A percentile compares a stretch with the other conserved stretches of the same genome.
Evolutionary conservation across 768 basidiomycete genomes (phyloP).

Genomic region (Leccinum disarticulatum): DNA sequence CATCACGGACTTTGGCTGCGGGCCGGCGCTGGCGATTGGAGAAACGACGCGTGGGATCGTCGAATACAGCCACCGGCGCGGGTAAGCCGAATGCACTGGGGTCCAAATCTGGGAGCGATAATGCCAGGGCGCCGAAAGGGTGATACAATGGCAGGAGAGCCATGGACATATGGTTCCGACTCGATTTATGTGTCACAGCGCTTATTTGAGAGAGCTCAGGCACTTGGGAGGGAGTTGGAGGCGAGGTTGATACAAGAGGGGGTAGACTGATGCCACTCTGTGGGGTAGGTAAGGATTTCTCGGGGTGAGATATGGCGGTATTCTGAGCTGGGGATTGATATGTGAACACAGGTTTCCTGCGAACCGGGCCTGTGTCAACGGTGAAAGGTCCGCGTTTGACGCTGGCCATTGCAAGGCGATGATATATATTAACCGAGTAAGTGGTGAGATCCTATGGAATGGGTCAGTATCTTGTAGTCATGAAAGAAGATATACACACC

Average conservation of each 20-base stretch:
- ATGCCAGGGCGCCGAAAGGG: constrained; percentile 60
- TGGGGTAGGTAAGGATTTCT: constrained; percentile 18
- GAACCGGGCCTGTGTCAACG: constrained; percentile 29
- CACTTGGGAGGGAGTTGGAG: constrained; percentile 13
- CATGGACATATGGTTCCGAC: constrained; percentile 30
- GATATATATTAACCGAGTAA: constrained; percentile 7
- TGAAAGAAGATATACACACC: constrained; percentile 10
- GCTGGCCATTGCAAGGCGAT: constrained; percentile 22
- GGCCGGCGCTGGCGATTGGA: constrained; percentile 48
- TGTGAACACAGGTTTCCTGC: constrained; percentile 57
- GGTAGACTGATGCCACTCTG: constrained; percentile 17
- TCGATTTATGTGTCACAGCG: constrained; percentile 17
- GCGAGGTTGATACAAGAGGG: constrained; percentile 9
- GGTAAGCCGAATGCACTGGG: constrained; percentile 57
- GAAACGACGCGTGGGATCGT: constrained; percentile 43
- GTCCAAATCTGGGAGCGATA: constrained; percentile 65
- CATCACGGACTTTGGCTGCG: constrained; percentile 50
- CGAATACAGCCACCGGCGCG: constrained; percentile 42
- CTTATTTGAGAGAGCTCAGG: constrained; percentile 17
- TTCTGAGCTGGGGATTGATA: constrained; percentile 55
- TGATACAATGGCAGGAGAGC: constrained; percentile 66
- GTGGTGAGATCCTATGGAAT: constrained; percentile 11
- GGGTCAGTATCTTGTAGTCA: background rate
- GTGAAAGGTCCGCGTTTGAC: constrained; percentile 16
- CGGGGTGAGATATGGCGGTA: constrained; percentile 26